phyloP scores from a whole-genome alignment of 345 rosid species.

The Populus simonii region DNA sequence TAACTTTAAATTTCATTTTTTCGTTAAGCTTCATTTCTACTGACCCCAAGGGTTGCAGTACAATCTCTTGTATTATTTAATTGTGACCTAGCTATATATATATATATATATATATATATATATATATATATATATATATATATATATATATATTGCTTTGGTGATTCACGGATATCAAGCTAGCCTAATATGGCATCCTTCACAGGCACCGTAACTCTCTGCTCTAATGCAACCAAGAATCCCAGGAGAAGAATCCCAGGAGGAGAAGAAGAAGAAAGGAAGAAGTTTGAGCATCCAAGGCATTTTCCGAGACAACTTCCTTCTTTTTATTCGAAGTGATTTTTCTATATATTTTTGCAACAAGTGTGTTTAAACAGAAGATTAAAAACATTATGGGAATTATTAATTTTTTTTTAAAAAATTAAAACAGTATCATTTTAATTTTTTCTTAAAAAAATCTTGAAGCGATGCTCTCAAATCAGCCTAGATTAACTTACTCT shows the following conservation, averaged over 20 bases:
- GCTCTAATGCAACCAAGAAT: neutral
- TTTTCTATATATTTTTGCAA: neutral
- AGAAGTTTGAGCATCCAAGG: neutral
- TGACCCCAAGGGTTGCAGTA: constrained; percentile 18
- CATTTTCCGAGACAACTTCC: neutral
- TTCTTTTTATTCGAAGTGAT: neutral
- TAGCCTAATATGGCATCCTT: neutral
- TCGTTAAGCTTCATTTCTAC: neutral
- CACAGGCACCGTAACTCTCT: neutral
- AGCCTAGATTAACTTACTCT: fast-evolving
- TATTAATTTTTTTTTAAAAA: too few species aligned
- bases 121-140: too few species aligned
- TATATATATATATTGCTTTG: too few species aligned
- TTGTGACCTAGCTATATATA: neutral
- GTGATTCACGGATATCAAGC: neutral
- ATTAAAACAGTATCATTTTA: too few species aligned
- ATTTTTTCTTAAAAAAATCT: too few species aligned
- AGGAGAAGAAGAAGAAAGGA: neutral
- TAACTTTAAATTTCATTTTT: neutral
- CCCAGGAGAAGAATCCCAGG: constrained; percentile 1
- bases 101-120: too few species aligned
- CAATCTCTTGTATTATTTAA: neutral
- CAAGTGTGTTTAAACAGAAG: neutral
- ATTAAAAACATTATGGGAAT: too few species aligned
- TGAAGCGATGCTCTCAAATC: too few species aligned